Evolutionary conservation across 2,329 filamentous ascomycete species (phyloP), one percentile per base, ranked within the genome.

Genomic region (Penicillium corylophilum): DNA sequence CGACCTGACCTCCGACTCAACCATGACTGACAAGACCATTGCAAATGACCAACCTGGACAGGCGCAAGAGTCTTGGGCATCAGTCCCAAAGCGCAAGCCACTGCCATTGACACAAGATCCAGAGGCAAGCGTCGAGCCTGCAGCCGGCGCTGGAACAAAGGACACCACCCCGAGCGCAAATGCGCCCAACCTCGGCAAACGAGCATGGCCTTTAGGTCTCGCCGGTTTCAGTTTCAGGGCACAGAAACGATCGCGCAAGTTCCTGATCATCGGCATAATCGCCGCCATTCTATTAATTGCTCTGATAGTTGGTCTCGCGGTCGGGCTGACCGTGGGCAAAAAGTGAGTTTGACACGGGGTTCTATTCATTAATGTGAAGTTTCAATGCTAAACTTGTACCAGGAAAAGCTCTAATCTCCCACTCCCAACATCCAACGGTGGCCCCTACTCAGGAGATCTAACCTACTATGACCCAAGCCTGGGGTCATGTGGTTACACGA

Each of bases 391-490:
- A 41, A 38, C 3, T 13, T 20, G 3, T 10, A 20, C 9, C 18
- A 38, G 35, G 35, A 22, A 38, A 38, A 18, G 8, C 12, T 47
- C 50, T 2, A 64, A 65, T 33, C 63, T 66, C n/a, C 56, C 64
- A 3, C 59, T 67, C 3, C 64, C 64, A 15, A 66, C 63, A 8
- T 54, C 63, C 36, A 60, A 79, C 49, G 74, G 75, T 10, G 74
- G 77, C 1, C 77, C 78, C 0, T 83, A 82, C 61, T 78, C 73
- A 4, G 87, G 86, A 46, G 85, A 89, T 44, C 68, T 89, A 45
- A 90, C 86, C 1, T 92, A 85, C 73, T 92, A 88, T 68, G 73
- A 75, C 16, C 82, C 86, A 0, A 81, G 70, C 0, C 76, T 89
- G 4, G 88, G 89, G 12, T 84, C 88, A 0, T 93, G 89, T 65